Base-by-base conservation (phyloP, 306 rosid genomes). In the Prosopis cineraria region DNA sequence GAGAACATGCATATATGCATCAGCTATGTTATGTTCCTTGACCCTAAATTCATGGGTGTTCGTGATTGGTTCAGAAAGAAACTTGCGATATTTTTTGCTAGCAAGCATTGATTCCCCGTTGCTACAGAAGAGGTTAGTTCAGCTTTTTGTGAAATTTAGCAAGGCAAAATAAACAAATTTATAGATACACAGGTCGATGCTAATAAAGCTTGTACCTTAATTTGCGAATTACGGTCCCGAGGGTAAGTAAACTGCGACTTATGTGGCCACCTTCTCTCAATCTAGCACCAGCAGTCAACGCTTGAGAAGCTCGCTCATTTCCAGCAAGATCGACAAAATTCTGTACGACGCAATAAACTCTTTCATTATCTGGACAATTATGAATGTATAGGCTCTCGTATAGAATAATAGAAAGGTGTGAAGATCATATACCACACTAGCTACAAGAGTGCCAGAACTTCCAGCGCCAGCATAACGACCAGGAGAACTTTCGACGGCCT, bases 281-380 rank as follows among this genome's bases (percentile, higher is more conserved):
- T 85, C 95, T 90, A 78, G 92, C 36, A 47, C 97, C 97, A 30
- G 85, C 93, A 47, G 98, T 89, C 75, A 85, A 48, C 43, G 95
- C 63, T 79, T 92, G 98, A 88, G 97, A 82, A 88, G 94, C 87
- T 41, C 97, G 97, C 78, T 94, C 98, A 45, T 97, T 94, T 24
- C 98, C 98, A 3, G 98, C 97, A 68, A 91, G 89, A 85, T 91
- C 98, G 66, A 92, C 98, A 82, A 94, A 92, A 83, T 89, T 90
- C 97, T 94, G 95, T 48, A 64, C 60, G 78, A 75, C 68, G 58
- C 79, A 58, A 27, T 34, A 10, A 72, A 48, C 70, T 47, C 17
- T 44, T 31, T 81, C 43, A 50, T 68, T 70, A 25, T 58, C 43
- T n/a, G 37, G 24, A 71, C 17, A 68, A 59, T 36, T 19, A 43